Percentiles rank a stretch among this genome's conserved stretches.
Conservation (phyloP, 2,329 filamentous ascomycete genomes). For the Neonectria faginata region DNA sequence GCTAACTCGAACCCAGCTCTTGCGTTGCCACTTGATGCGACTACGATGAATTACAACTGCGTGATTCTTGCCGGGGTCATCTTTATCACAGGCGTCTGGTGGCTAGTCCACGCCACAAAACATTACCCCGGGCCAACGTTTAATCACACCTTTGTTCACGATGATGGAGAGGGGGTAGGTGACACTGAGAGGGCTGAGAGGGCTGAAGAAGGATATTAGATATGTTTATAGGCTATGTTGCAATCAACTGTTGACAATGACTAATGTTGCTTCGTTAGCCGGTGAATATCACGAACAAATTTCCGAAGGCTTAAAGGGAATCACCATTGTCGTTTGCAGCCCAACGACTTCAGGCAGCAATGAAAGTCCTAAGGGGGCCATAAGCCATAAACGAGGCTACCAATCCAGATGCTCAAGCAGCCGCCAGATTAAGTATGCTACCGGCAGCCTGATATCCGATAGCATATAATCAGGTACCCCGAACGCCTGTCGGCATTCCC, state of each 20-base stretch:
- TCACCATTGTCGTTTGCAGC: no score
- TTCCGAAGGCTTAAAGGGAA: no score
- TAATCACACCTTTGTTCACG: not conserved
- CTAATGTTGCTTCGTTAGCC: not conserved
- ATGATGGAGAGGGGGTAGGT: conserved; percentile 9
- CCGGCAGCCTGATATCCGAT: no score
- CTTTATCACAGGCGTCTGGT: conserved; percentile 36
- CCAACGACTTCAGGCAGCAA: no score
- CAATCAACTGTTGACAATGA: no score
- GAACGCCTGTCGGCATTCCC: no score
- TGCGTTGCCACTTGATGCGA: conserved; percentile 36
- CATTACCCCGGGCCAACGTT: conserved; percentile 40
- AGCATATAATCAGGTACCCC: no score
- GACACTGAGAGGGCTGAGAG: not conserved
- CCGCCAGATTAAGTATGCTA: no score
- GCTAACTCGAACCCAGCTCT: conserved; percentile 32
- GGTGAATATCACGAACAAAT: not conserved
- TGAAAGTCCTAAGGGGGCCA: no score
- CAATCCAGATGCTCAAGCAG: no score
- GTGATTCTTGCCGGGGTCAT: conserved; percentile 37
- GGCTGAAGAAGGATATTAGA: not conserved
- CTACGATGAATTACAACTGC: conserved; percentile 45
- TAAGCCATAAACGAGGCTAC: no score
- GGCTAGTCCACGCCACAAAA: conserved; percentile 36
- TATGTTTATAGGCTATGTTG: not conserved